Conservation (phyloP, 139 green algal genomes). For the Coelastrella sp. region DNA sequence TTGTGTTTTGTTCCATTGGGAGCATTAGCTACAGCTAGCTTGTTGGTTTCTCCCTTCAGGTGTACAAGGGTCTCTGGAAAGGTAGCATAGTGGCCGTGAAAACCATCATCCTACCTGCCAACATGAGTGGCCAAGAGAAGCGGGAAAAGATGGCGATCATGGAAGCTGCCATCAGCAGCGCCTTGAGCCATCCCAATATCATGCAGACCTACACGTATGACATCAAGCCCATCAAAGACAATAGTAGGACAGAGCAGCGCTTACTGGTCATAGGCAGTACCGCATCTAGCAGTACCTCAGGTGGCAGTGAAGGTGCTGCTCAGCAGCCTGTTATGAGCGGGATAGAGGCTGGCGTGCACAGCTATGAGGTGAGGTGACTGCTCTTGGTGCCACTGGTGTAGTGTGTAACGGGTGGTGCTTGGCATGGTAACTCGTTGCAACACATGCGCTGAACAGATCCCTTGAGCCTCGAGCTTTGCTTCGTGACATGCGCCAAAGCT, state of each 20-base stretch:
- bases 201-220: constrained; percentile 55
- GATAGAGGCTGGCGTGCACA: neutral
- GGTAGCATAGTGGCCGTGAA: constrained; percentile 48
- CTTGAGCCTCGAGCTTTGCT: too few relatives aligned
- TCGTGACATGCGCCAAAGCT: too few relatives aligned
- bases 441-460: too few relatives aligned
- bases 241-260: neutral
- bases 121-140: constrained; percentile 61
- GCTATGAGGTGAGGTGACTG: constrained; percentile 24
- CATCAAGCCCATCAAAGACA: constrained; percentile 45
- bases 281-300: neutral
- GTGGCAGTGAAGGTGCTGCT: neutral
- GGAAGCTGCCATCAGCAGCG: constrained; percentile 54
- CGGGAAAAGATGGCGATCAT: constrained; percentile 68
- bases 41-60: constrained; percentile 16
- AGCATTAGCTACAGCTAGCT: too few relatives aligned
- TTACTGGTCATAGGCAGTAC: constrained; percentile 7
- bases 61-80: constrained; percentile 49
- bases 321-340: neutral
- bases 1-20: too few relatives aligned
- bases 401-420: too few relatives aligned
- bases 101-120: constrained; percentile 50
- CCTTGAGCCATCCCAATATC: constrained; percentile 52
- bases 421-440: too few relatives aligned
- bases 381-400: neutral